A percentile compares a stretch with the other conserved stretches of the same genome.
phyloP scores from a whole-genome alignment of 805 yeast species.

The Ogataea ganodermae region DNA sequence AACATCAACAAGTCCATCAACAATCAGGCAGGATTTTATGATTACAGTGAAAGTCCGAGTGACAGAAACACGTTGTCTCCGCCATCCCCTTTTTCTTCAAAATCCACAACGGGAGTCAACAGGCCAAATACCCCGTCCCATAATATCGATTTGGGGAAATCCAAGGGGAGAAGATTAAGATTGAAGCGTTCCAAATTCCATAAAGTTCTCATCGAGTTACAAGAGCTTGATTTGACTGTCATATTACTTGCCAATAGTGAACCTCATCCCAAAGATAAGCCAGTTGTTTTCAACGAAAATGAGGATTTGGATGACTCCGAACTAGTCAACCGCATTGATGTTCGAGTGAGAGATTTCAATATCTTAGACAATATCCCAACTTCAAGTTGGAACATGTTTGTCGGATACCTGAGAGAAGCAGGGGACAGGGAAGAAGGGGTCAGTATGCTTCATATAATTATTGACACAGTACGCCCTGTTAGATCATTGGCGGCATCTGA shows the following conservation, averaged over 20 bases:
- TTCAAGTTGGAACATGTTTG: slow-evolving; percentile 88
- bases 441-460: slow-evolving; percentile 55
- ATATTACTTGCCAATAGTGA: slow-evolving; percentile 44
- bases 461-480: slow-evolving; percentile 67
- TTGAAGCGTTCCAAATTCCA: slow-evolving; percentile 65
- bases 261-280: slow-evolving; percentile 32
- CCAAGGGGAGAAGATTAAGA: slow-evolving; percentile 44
- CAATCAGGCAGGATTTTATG: slow-evolving; percentile 9
- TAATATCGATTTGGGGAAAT: slow-evolving; percentile 38
- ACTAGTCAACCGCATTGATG: slow-evolving; percentile 47
- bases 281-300: slow-evolving; percentile 29
- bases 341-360: slow-evolving; percentile 56
- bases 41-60: slow-evolving; percentile 10
- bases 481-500: slow-evolving; percentile 69
- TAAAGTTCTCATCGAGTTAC: slow-evolving; percentile 58
- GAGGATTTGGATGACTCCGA: slow-evolving; percentile 41
- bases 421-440: slow-evolving; percentile 73
- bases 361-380: slow-evolving; percentile 77
- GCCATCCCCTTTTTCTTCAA: slow-evolving; percentile 16
- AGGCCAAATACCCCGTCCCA: slow-evolving; percentile 17
- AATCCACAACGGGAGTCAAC: slow-evolving; percentile 14
- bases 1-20: slow-evolving; percentile 50
- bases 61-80: slow-evolving; percentile 13
- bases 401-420: slow-evolving; percentile 65
- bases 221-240: slow-evolving; percentile 52